These are phyloP conservation scores for Rhizoclosmatium hyalinum DNA, from an alignment of 371 early-diverging fungal species.

Conservation along the genomic window DNA sequence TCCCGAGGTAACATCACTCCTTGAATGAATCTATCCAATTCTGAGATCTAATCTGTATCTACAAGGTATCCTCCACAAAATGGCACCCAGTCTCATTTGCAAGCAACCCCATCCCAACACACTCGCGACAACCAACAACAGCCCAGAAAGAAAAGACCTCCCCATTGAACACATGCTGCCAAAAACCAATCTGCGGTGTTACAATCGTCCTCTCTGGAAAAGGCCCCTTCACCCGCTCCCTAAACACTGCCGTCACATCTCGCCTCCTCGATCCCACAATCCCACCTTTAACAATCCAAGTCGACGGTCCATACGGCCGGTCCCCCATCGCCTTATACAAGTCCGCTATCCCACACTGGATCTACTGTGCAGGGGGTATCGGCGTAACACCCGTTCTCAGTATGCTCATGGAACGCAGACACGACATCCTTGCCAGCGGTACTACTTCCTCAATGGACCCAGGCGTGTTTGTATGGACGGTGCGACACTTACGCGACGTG, in stretches of 20 bases:
- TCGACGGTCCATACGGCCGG: slow-evolving; percentile 23
- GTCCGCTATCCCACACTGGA: neutral
- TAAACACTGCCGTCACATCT: slow-evolving; percentile 13
- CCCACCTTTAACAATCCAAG: neutral
- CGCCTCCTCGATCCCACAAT: slow-evolving; percentile 8
- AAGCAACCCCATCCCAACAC: neutral
- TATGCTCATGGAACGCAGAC: neutral
- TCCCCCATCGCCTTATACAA: neutral
- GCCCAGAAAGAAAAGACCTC: neutral
- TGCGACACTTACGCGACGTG: slow-evolving; percentile 8
- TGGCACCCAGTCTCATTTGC: slow-evolving; percentile 26
- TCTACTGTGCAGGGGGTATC: slow-evolving; percentile 22
- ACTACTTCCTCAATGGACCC: neutral
- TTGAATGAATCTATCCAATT: neutral
- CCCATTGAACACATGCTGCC: neutral
- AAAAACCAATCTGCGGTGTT: neutral
- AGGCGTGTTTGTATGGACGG: slow-evolving; percentile 13
- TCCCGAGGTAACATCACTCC: slow-evolving; percentile 6
- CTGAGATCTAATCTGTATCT: too few relatives aligned
- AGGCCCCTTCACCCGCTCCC: slow-evolving; percentile 12
- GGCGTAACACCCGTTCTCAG: slow-evolving; percentile 18
- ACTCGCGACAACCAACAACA: neutral
- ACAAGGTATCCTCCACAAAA: slow-evolving; percentile 7
- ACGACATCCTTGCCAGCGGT: neutral
- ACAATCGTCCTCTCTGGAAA: slow-evolving; percentile 7